phyloP scores from a whole-genome alignment of 2,329 filamentous ascomycete genomes.

The Pseudohalonectria lignicola region DNA sequence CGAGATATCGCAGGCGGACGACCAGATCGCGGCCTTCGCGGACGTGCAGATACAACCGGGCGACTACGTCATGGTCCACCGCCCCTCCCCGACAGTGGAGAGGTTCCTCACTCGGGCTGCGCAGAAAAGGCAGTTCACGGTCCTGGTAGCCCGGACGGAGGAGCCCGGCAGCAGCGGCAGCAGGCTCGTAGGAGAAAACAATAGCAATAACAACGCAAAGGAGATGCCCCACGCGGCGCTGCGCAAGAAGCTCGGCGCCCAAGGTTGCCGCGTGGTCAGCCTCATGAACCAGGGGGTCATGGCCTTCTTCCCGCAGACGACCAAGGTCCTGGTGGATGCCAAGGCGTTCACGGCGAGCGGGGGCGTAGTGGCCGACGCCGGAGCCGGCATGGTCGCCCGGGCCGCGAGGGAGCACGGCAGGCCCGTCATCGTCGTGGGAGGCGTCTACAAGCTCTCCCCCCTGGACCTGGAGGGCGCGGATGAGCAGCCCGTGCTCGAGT shows the following conservation, averaged over 20 bases:
- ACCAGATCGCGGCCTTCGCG: conserved; percentile 80
- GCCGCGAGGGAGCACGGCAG: conserved; percentile 75
- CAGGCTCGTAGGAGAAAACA: too few species aligned
- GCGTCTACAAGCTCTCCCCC: conserved; percentile 87
- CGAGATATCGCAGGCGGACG: conserved; percentile 84
- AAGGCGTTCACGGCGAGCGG: conserved; percentile 84
- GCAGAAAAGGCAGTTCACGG: conserved; percentile 81
- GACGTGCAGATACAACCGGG: conserved; percentile 89
- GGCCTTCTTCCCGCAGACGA: conserved; percentile 89
- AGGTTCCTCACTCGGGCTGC: conserved; percentile 83
- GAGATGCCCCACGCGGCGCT: conserved; percentile 42
- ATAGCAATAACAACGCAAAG: conserved; percentile 15
- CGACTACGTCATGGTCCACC: conserved; percentile 84
- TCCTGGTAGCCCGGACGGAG: conserved; percentile 59
- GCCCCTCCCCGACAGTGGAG: conserved; percentile 77
- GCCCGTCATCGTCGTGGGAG: conserved; percentile 79
- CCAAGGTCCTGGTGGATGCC: conserved; percentile 87
- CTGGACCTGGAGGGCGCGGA: conserved; percentile 54
- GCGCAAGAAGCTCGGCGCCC: conserved; percentile 65
- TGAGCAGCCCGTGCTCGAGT: conserved; percentile 59
- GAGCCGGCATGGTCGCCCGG: conserved; percentile 72
- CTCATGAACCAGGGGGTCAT: conserved; percentile 79
- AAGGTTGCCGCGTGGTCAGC: conserved; percentile 72
- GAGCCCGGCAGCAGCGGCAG: conserved; percentile 19
- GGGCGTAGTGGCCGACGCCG: conserved; percentile 71